Conservation (phyloP, 371 early-diverging fungal species). For the Mucor circinelloides region DNA sequence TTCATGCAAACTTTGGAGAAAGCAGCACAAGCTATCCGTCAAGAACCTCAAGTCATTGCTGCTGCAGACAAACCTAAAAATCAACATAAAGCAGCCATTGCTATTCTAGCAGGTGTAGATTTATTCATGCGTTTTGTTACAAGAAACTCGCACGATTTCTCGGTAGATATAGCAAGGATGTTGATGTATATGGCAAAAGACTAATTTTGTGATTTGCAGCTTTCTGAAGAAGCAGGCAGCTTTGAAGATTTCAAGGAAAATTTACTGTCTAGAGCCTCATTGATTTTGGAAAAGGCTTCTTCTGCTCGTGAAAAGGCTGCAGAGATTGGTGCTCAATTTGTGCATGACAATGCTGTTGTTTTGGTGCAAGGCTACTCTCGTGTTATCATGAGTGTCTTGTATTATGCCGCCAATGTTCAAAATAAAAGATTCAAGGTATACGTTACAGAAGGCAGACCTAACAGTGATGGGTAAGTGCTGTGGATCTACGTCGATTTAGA, state of each 20-base stretch:
- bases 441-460: constrained; percentile 85
- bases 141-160: constrained; percentile 69
- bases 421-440: constrained; percentile 88
- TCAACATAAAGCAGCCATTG: constrained; percentile 56
- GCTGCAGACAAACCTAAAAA: constrained; percentile 20
- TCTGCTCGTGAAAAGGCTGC: constrained; percentile 79
- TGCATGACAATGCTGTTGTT: constrained; percentile 86
- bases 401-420: constrained; percentile 70
- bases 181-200: background rate
- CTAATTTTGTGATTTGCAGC: constrained; percentile 7
- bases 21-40: constrained; percentile 60
- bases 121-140: constrained; percentile 83
- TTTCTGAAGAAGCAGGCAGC: constrained; percentile 38
- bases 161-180: constrained; percentile 32
- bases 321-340: constrained; percentile 82
- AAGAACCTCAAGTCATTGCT: constrained; percentile 47
- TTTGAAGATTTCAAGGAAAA: constrained; percentile 81
- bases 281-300: constrained; percentile 76
- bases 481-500: background rate
- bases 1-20: constrained; percentile 78
- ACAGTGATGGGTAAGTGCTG: constrained; percentile 69
- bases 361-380: constrained; percentile 96
- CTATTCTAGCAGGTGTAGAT: constrained; percentile 84
- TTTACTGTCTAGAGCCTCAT: constrained; percentile 71
- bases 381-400: constrained; percentile 85